phyloP scores from a whole-genome alignment of 768 basidiomycete species.

The Phlebiopsis gigantea region DNA sequence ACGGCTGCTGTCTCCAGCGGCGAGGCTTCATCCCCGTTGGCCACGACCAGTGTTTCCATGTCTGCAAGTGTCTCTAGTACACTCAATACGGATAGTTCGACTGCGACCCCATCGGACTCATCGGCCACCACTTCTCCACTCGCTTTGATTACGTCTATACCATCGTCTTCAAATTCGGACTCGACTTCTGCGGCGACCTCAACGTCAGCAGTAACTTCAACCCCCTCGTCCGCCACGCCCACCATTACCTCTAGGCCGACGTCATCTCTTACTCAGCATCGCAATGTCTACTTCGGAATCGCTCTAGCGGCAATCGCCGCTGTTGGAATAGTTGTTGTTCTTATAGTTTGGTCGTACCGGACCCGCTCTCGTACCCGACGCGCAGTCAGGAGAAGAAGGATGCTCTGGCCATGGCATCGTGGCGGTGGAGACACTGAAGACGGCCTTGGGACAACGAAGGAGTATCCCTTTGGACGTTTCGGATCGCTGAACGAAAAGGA shows the following conservation, averaged over 20 bases:
- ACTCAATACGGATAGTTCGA: too few relatives aligned
- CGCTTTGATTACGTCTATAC: too few relatives aligned
- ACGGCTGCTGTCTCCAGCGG: too few relatives aligned
- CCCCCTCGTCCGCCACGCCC: conserved; percentile 4
- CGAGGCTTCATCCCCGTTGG: too few relatives aligned
- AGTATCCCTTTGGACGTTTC: not conserved
- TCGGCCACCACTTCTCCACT: too few relatives aligned
- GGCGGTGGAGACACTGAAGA: conserved; percentile 6
- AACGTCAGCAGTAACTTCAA: conserved; percentile 1
- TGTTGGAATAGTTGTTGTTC: conserved; percentile 16
- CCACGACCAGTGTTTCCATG: too few relatives aligned
- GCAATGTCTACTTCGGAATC: conserved; percentile 19
- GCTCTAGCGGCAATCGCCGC: conserved; percentile 20
- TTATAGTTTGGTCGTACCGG: conserved; percentile 23
- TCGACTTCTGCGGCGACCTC: not conserved
- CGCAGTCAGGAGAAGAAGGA: conserved; percentile 11
- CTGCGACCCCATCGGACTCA: too few relatives aligned
- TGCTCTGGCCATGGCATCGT: conserved; percentile 20
- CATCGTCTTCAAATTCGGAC: not conserved
- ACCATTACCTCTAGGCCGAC: conserved; percentile 2
- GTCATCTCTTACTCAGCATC: not conserved
- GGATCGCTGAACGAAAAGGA: not conserved
- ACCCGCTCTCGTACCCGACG: conserved; percentile 17
- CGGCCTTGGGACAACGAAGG: not conserved
- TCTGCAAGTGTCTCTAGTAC: too few relatives aligned